These are phyloP conservation scores for Penicillium bialowiezense DNA, from an alignment of 495 filamentous ascomycete genomes.

Conservation along the genomic window DNA sequence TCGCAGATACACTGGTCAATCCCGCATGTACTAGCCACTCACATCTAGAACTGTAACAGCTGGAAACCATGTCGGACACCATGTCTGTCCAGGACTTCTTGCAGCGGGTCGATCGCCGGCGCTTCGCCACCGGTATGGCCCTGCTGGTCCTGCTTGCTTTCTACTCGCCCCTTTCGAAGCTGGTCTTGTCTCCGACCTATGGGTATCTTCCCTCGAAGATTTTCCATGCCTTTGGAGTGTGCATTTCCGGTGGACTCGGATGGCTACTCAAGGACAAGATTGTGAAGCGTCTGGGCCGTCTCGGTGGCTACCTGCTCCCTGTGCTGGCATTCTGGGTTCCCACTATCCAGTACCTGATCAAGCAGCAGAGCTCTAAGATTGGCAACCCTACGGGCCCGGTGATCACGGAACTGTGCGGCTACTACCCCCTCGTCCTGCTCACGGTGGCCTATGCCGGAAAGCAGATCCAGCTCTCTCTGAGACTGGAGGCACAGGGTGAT, in stretches of 20 bases:
- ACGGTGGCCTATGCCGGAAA: constrained; percentile 63
- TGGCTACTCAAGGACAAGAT: constrained; percentile 56
- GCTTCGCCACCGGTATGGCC: constrained; percentile 31
- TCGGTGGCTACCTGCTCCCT: constrained; percentile 52
- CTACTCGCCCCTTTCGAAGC: constrained; percentile 70
- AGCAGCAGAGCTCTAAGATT: constrained; percentile 57
- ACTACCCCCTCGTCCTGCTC: constrained; percentile 69
- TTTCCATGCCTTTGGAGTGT: constrained; percentile 66
- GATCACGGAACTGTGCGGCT: constrained; percentile 67
- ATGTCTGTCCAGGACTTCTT: constrained; percentile 29
- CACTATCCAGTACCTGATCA: constrained; percentile 64
- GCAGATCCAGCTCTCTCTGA: constrained; percentile 53
- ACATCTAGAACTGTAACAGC: constrained; percentile 12
- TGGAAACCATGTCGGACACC: constrained; percentile 24
- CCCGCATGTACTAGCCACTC: constrained; percentile 3
- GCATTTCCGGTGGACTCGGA: constrained; percentile 58
- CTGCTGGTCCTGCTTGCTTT: constrained; percentile 68
- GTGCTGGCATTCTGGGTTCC: constrained; percentile 74
- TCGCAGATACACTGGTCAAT: constrained; percentile 8
- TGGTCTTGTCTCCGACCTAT: constrained; percentile 80
- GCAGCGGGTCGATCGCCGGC: constrained; percentile 27
- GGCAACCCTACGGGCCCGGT: constrained; percentile 71
- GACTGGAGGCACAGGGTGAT: constrained; percentile 55
- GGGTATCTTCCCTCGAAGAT: constrained; percentile 71
- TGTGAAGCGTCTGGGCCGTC: constrained; percentile 39